phyloP scores from a whole-genome alignment of 352 stramenopile genomes.

The Plasmopara halstedii region DNA sequence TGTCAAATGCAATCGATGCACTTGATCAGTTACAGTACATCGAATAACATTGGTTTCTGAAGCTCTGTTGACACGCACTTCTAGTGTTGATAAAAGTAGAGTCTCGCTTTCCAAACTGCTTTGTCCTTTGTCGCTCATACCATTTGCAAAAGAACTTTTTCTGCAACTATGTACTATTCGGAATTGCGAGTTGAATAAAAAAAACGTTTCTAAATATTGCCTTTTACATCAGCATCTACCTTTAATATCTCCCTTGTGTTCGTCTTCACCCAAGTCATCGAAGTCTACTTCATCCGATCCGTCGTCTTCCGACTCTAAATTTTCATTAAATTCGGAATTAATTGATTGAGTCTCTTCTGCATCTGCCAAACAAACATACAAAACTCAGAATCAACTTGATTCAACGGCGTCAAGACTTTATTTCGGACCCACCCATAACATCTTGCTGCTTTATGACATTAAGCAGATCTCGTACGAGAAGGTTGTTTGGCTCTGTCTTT shows the following conservation, averaged over 20 bases:
- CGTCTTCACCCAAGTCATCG: neutral
- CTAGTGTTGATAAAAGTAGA: too few relatives aligned
- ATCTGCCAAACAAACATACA: constrained; percentile 10
- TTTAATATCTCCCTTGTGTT: neutral
- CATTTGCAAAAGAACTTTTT: too few relatives aligned
- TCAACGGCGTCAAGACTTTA: neutral
- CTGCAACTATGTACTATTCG: too few relatives aligned
- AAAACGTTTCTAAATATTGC: neutral
- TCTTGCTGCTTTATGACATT: constrained; percentile 53
- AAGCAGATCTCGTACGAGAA: constrained; percentile 56
- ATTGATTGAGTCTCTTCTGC: constrained; percentile 24
- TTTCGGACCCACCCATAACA: constrained; percentile 23
- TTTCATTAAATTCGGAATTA: constrained; percentile 30
- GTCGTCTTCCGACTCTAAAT: constrained; percentile 37
- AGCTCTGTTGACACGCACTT: too few relatives aligned
- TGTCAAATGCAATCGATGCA: too few relatives aligned
- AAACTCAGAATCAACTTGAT: neutral
- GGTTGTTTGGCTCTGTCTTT: constrained; percentile 46
- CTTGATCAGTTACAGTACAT: too few relatives aligned
- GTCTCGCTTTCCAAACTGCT: too few relatives aligned
- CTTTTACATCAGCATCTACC: neutral
- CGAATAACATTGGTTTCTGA: too few relatives aligned
- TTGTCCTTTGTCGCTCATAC: too few relatives aligned
- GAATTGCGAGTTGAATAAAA: too few relatives aligned
- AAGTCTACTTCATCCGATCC: neutral